phyloP scores from a whole-genome alignment of 306 rosid genomes.

The Vigna nakashimae region DNA sequence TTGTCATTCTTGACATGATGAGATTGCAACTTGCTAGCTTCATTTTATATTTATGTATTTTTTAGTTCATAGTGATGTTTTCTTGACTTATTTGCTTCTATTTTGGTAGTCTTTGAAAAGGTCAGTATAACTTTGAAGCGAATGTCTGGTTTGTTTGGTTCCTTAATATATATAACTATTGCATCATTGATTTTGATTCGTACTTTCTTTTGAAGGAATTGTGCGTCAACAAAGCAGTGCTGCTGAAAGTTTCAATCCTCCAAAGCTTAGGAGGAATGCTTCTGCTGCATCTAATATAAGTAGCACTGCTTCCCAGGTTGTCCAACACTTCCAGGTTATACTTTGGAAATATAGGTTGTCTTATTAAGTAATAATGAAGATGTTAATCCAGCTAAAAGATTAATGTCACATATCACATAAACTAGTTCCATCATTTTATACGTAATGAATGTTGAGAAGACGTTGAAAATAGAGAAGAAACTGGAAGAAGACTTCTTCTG shows the following conservation, averaged over 20 bases:
- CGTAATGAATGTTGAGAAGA: conserved; percentile 40
- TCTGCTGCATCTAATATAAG: conserved; percentile 73
- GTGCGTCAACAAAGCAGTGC: conserved; percentile 52
- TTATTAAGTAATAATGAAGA: background rate
- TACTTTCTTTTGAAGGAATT: conserved; percentile 52
- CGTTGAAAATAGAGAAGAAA: conserved; percentile 61
- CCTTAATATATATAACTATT: conserved; percentile 33
- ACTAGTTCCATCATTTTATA: too few relatives aligned
- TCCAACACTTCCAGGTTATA: conserved; percentile 62
- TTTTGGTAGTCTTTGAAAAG: conserved; percentile 63
- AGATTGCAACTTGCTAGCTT: background rate
- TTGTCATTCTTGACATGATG: conserved; percentile 29
- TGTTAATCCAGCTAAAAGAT: background rate
- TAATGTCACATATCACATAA: background rate
- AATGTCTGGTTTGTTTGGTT: conserved; percentile 69
- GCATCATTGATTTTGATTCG: conserved; percentile 23
- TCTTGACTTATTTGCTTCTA: conserved; percentile 45
- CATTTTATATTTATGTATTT: conserved; percentile 18
- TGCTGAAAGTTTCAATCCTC: conserved; percentile 51
- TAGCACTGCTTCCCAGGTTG: conserved; percentile 61
- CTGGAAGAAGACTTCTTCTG: conserved; percentile 51
- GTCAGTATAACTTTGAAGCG: conserved; percentile 74
- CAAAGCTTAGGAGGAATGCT: conserved; percentile 63
- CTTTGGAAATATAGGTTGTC: conserved; percentile 32
- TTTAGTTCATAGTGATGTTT: conserved; percentile 19